A percentile compares a stretch with the other conserved stretches of the same genome.
Conservation (phyloP, 2,329 filamentous ascomycete genomes). For the Aspergillus sp. region DNA sequence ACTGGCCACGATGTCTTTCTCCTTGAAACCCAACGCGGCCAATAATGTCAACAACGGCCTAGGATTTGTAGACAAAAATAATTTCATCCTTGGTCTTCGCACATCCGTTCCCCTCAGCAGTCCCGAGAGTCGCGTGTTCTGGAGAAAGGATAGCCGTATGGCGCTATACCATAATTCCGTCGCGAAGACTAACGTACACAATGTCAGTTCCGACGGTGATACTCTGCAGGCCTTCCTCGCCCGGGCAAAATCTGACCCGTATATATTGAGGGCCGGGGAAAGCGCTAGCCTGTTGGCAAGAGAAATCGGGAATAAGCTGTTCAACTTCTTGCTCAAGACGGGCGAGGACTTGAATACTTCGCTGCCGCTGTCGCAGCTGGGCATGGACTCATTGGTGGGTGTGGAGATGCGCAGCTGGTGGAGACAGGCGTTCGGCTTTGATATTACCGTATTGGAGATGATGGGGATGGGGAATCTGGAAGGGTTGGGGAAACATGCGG, state of each 20-base stretch:
- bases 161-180: conserved; percentile 13
- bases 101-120: not conserved
- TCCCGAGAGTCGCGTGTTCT: not conserved
- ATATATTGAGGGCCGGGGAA: not conserved
- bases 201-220: not conserved
- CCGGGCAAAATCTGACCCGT: not conserved
- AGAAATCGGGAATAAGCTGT: conserved; percentile 25
- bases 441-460: conserved; percentile 31
- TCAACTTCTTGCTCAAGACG: conserved; percentile 21
- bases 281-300: conserved; percentile 15
- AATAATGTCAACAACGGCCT: not conserved
- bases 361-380: conserved; percentile 23
- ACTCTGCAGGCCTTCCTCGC: conserved; percentile 3
- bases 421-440: conserved; percentile 19
- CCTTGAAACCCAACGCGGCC: not conserved
- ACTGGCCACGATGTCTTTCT: not conserved
- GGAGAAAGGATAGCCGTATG: conserved; percentile 11
- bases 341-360: conserved; percentile 20
- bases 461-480: conserved; percentile 13
- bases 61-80: not conserved
- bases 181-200: not conserved
- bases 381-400: conserved; percentile 33
- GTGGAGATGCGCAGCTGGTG: conserved; percentile 34
- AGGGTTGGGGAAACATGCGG: not conserved
- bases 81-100: not conserved